Evolutionary conservation across 768 basidiomycete species (phyloP), one percentile per base, ranked within the genome.

Genomic region (Hericium erinaceus): DNA sequence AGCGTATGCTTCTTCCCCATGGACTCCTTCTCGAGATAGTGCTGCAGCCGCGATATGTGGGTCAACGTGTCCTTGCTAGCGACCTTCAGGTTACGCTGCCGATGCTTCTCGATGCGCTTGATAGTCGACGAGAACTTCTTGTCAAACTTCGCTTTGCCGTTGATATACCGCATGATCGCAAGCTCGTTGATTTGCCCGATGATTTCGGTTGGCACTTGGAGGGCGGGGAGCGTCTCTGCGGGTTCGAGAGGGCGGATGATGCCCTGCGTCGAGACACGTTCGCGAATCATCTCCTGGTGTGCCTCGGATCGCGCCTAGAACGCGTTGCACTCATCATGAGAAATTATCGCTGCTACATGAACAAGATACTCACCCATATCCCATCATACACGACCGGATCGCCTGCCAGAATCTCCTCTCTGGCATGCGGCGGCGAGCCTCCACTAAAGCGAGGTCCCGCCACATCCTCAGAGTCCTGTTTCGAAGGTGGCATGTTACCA

Each of bases 221-320:
- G 75, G 4, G 84, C 89, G 13, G 73, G 71, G 0, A 98, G 74
- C 52, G 89, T 82, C 13, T 69, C 65, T 62, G 84, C 81, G 0
- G 85, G 73, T 62, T 98, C 95, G 39, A 99, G 73, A 0, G 88
- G 77, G 16, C 94, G 82, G n/a, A 92, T 74, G n/a, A 85, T 69
- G 7, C 97, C 97, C 10, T 78, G 79, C 1, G 84, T 89, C 1
- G 88, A 86, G 26, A 98, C 83, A 18, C 97, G 80, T 70, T 98
- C 95, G 39, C 95, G 82, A 56, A 98, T 90, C 85, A 98, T 97
- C 53, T 79, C 79, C 58, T 63, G 52, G 69, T 69, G 74, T 76
- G 77, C 13, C 62, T 61, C 18, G 60, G 60, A 33, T 65, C 76
- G 80, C 60, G 33, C 55, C 41, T 52, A 33, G 33, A 7, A 33